Evolutionary conservation across 2,329 filamentous ascomycete genomes (phyloP).

Genomic region (Fusarium begoniae): DNA sequence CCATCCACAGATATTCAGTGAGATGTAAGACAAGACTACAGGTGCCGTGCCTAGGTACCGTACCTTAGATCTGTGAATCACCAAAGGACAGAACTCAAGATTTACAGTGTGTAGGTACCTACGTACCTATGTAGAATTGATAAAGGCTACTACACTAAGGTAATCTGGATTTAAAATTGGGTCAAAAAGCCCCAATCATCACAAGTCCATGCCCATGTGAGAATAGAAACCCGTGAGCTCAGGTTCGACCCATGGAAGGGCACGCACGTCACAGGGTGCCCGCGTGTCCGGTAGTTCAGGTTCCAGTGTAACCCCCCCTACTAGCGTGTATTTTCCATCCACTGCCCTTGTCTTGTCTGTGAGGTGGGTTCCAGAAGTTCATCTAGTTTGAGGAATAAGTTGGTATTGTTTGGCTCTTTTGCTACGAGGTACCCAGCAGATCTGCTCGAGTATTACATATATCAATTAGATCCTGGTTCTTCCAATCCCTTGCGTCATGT

Average conservation of each 20-base stretch:
- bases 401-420: not conserved
- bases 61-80: not conserved
- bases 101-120: not conserved
- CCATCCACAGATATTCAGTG: not conserved
- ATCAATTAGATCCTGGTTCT: not conserved
- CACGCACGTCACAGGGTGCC: conserved; percentile 25
- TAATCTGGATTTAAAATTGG: not conserved
- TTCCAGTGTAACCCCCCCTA: conserved; percentile 14
- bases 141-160: not conserved
- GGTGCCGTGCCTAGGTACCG: not conserved
- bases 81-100: not conserved
- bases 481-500: not conserved
- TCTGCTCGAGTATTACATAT: not conserved
- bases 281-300: conserved; percentile 31
- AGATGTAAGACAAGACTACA: not conserved
- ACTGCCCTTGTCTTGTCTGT: not conserved
- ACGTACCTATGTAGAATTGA: not conserved
- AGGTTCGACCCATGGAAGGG: not conserved
- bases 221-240: conserved; percentile 9
- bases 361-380: not conserved
- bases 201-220: conserved; percentile 19
- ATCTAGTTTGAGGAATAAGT: not conserved
- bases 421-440: not conserved
- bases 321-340: conserved; percentile 3
- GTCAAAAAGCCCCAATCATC: not conserved